Conservation (phyloP, 208 protist species). For the Leishmania arabica region DNA sequence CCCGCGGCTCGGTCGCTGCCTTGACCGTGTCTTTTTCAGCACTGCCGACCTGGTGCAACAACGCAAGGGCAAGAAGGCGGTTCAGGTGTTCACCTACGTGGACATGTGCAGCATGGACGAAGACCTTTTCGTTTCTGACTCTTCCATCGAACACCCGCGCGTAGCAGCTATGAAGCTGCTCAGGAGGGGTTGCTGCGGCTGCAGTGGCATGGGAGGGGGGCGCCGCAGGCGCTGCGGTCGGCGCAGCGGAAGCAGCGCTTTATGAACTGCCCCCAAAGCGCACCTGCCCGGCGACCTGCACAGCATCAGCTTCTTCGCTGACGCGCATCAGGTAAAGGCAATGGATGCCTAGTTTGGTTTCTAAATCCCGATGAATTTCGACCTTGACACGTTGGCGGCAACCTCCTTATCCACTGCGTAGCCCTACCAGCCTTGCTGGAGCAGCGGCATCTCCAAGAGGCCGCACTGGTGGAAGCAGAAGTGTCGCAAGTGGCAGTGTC, state of each 20-base stretch:
- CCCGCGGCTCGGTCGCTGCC: conserved; percentile 35
- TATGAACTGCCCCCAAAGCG: conserved; percentile 40
- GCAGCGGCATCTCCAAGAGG: neutral
- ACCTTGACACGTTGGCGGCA: conserved; percentile 39
- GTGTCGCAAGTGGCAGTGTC: neutral
- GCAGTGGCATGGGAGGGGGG: conserved; percentile 27
- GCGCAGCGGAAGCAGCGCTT: conserved; percentile 44
- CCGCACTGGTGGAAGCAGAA: neutral
- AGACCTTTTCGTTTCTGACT: conserved; percentile 41
- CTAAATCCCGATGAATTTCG: conserved; percentile 41
- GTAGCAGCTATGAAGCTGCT: conserved; percentile 35
- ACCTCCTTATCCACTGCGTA: conserved; percentile 37
- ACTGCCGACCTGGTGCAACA: conserved; percentile 42
- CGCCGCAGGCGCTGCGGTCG: conserved; percentile 16
- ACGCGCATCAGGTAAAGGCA: conserved; percentile 28
- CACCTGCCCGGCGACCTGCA: conserved; percentile 47
- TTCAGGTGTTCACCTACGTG: conserved; percentile 39
- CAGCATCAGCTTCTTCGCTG: conserved; percentile 40
- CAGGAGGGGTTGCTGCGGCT: conserved; percentile 32
- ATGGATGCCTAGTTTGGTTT: conserved; percentile 49
- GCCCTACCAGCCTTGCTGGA: conserved; percentile 32
- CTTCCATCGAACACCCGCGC: conserved; percentile 31
- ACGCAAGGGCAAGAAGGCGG: conserved; percentile 34
- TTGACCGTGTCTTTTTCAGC: conserved; percentile 41
- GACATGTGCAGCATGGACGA: conserved; percentile 45